A percentile compares a stretch with the other conserved stretches of the same genome.
Conservation (phyloP, 768 basidiomycete species). For the Podaxis carcinomalis region DNA sequence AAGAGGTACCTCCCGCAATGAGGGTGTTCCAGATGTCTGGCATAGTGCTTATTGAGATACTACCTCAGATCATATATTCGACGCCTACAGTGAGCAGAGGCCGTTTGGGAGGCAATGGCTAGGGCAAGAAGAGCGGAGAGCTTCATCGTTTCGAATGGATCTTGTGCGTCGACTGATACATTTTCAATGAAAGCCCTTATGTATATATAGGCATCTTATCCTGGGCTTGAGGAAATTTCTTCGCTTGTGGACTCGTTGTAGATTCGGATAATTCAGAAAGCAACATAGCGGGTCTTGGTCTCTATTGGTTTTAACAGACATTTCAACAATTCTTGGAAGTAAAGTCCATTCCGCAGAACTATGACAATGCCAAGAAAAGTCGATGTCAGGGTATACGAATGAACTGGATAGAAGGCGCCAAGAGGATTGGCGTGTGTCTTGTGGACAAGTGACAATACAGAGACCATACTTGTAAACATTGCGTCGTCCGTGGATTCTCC, state of each 20-base stretch:
- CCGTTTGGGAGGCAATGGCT: constrained; percentile 22
- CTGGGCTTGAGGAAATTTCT: background rate
- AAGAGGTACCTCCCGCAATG: constrained; percentile 23
- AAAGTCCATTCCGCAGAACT: background rate
- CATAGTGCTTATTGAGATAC: background rate
- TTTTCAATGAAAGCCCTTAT: background rate
- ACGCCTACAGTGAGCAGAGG: constrained; percentile 18
- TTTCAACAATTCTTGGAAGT: background rate
- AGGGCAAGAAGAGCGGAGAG: constrained; percentile 19
- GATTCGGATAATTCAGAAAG: background rate
- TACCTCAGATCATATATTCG: background rate
- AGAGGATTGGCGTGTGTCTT: background rate
- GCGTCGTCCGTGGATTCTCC: background rate
- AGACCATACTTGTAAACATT: background rate
- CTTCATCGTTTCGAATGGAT: constrained; percentile 21
- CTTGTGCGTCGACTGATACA: background rate
- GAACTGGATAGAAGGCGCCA: background rate
- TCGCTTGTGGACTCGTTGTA: background rate
- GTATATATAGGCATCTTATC: background rate
- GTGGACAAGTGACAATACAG: background rate
- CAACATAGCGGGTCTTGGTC: background rate
- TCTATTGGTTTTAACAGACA: background rate
- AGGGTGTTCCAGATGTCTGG: constrained; percentile 27
- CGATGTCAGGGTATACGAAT: background rate
- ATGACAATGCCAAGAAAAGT: background rate